Conservation (phyloP, 306 rosid genomes). For the Pterocarpus macrocarpus region DNA sequence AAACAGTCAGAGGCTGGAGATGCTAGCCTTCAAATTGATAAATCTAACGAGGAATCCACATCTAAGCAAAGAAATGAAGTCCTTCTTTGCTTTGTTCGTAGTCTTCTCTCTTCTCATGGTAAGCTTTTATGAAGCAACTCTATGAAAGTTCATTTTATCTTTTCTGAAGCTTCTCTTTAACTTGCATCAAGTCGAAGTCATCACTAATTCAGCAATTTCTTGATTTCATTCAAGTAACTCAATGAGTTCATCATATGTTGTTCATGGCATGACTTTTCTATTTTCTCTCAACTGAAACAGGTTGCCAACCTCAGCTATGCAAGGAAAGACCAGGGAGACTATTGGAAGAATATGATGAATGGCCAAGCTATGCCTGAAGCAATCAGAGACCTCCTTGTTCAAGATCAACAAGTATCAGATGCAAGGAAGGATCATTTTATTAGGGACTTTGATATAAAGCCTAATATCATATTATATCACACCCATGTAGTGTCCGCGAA, state of each 20-base stretch:
- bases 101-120: slow-evolving; percentile 67
- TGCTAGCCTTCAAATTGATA: slow-evolving; percentile 42
- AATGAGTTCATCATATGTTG: slow-evolving; percentile 21
- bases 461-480: slow-evolving; percentile 63
- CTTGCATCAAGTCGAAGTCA: not conserved
- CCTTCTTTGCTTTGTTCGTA: slow-evolving; percentile 47
- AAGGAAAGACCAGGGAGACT: slow-evolving; percentile 64
- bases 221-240: not conserved
- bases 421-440: slow-evolving; percentile 46
- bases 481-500: slow-evolving; percentile 43
- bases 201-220: not conserved
- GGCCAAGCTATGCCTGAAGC: slow-evolving; percentile 75
- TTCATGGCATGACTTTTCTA: not conserved
- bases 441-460: slow-evolving; percentile 59
- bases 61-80: slow-evolving; percentile 56
- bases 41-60: slow-evolving; percentile 40
- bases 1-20: slow-evolving; percentile 45
- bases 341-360: slow-evolving; percentile 72
- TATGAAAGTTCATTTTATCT: not conserved
- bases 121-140: slow-evolving; percentile 40
- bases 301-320: slow-evolving; percentile 51
- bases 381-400: slow-evolving; percentile 58
- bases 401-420: slow-evolving; percentile 43
- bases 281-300: slow-evolving; percentile 40
- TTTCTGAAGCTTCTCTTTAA: not conserved